Evolutionary conservation across 179 eudicot species (phyloP).

Genomic region (Carnegiea gigantea): DNA sequence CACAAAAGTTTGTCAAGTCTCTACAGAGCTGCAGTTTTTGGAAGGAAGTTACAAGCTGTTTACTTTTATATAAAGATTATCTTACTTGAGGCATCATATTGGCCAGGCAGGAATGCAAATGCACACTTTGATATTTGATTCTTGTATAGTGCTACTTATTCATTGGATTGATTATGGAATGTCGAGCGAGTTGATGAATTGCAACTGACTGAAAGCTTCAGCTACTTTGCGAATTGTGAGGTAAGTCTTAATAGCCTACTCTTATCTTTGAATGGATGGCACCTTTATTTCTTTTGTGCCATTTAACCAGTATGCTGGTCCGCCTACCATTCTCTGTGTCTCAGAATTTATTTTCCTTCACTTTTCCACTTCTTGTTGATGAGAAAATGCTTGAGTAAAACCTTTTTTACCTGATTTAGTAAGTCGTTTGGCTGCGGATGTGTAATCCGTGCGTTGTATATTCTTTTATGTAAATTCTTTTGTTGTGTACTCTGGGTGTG

Average conservation of each 20-base stretch:
- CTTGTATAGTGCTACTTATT: background rate
- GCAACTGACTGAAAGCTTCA: conserved; percentile 8
- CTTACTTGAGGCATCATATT: conserved; percentile 7
- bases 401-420: background rate
- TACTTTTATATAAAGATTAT: background rate
- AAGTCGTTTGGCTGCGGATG: too few species aligned
- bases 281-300: background rate
- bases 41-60: background rate
- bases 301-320: background rate
- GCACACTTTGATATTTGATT: background rate
- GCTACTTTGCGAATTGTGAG: conserved; percentile 3
- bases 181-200: background rate
- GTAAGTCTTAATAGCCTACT: background rate
- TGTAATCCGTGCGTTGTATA: too few species aligned
- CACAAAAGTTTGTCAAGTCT: too few species aligned
- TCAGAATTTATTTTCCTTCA: background rate
- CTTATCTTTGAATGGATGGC: background rate
- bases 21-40: background rate
- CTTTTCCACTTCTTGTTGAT: background rate
- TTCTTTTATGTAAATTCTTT: too few species aligned
- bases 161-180: background rate
- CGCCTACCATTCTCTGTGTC: background rate
- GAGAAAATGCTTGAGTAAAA: background rate
- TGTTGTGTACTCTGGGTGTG: too few species aligned
- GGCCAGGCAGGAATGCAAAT: conserved; percentile 10